Conservation (phyloP, 371 early-diverging fungal species). For the Apophysomyces variabilis region DNA sequence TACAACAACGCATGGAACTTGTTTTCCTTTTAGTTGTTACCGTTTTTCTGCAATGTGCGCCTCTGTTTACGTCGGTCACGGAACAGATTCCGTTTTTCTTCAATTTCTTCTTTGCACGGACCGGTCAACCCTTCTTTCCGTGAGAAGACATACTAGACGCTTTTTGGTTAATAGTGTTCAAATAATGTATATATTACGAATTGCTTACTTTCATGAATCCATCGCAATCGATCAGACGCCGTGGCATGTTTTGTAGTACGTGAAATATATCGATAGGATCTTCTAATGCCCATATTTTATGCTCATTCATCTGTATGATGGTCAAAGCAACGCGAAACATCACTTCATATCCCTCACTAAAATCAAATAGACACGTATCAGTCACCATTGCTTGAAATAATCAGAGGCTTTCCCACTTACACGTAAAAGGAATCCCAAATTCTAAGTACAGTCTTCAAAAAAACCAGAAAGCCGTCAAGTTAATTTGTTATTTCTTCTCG, state of each 20-base stretch:
- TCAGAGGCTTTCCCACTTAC: slow-evolving; percentile 37
- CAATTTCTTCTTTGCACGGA: slow-evolving; percentile 53
- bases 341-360: slow-evolving; percentile 79
- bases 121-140: slow-evolving; percentile 41
- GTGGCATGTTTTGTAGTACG: slow-evolving; percentile 67
- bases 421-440: slow-evolving; percentile 86
- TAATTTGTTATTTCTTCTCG: no score
- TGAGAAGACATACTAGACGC: slow-evolving; percentile 35
- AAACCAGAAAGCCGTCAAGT: not conserved
- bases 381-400: not conserved
- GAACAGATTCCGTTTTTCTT: slow-evolving; percentile 49
- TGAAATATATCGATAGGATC: slow-evolving; percentile 74
- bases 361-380: slow-evolving; percentile 1
- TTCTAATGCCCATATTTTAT: slow-evolving; percentile 57
- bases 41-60: slow-evolving; percentile 15
- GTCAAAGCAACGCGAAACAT: slow-evolving; percentile 79
- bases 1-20: not conserved
- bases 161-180: not conserved
- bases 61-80: slow-evolving; percentile 33
- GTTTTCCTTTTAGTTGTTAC: not conserved
- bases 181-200: slow-evolving; percentile 29
- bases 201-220: slow-evolving; percentile 62
- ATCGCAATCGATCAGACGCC: slow-evolving; percentile 71
- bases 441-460: slow-evolving; percentile 64
- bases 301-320: slow-evolving; percentile 73